Base-by-base conservation (phyloP, 768 basidiomycete genomes). In the Mycena vulgaris region DNA sequence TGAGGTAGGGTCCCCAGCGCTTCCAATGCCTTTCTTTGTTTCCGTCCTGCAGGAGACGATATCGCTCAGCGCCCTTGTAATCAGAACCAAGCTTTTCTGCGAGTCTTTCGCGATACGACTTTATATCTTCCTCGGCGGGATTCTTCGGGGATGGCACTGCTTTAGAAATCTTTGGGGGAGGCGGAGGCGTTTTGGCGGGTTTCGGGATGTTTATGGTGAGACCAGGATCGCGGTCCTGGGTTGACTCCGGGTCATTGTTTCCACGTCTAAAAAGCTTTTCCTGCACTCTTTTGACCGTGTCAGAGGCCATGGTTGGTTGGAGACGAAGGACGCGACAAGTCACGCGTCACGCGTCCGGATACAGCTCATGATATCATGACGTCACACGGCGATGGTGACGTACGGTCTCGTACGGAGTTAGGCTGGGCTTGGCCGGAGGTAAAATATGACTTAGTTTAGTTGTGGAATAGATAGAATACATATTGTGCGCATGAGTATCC, bases 1-100 rank as follows among this genome's bases (percentile, higher is more conserved):
- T 93, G 60, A 99, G 88, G 84, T 99, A 99, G 19, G 98, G 98
- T 23, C 98, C 98, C 97, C 97, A 99, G 75, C 95, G 88, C 83
- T 99, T 99, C 98, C 98, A 99, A 80, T 99, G 97, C 57, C 87
- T 87, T 73, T 95, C 91, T 74, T 89, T 92, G 57, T 86, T 84
- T 66, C 88, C 91, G 73, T 96, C 95, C 76, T 98, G 93, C 56
- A 90, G 82, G n/a, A 99, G 89, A 56, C 97, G 89, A 80, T 93
- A 86, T 73, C 90, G 90, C 83, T 99, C 97, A 27, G 89, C 89
- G 16, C 94, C 93, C 58, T 90, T 88, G 79, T 97, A 99, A 37
- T 91, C 84, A 5, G 82, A 75, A 1, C 94, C 94, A 35, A 97
- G 84, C 65, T 82, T 81, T 69, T 90, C 85, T 31, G 86, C 83